Evolutionary conservation across 305 asterid species (phyloP).

Genomic region (Fraxinus angustifolia): DNA sequence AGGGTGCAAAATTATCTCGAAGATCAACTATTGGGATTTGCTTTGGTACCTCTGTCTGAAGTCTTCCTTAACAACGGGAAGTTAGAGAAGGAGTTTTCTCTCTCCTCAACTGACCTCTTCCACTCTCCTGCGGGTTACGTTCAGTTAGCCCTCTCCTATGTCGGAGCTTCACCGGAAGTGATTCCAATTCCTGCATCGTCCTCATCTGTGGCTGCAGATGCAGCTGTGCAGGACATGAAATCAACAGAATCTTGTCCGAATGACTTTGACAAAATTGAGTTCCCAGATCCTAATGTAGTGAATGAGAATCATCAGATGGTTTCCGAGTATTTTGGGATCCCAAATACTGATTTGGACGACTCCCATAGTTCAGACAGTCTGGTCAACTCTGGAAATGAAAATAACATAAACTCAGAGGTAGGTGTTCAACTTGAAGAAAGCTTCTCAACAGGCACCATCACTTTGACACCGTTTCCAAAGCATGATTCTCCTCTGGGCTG

Average conservation of each 20-base stretch:
- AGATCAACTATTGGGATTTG: constrained; percentile 54
- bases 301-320: constrained; percentile 52
- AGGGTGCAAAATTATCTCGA: constrained; percentile 51
- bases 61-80: constrained; percentile 36
- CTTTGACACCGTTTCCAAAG: constrained; percentile 18
- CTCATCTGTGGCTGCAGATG: constrained; percentile 12
- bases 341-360: constrained; percentile 29
- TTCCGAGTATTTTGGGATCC: constrained; percentile 42
- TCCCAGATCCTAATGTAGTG: constrained; percentile 47
- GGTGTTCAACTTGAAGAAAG: constrained; percentile 29
- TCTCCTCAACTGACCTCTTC: constrained; percentile 52
- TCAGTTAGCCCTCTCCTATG: constrained; percentile 39
- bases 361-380: constrained; percentile 36
- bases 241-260: constrained; percentile 16
- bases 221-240: constrained; percentile 22
- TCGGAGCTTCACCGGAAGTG: constrained; percentile 45
- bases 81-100: constrained; percentile 44
- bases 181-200: constrained; percentile 28
- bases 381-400: constrained; percentile 36
- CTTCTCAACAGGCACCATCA: constrained; percentile 15
- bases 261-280: constrained; percentile 49
- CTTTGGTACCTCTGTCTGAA: constrained; percentile 47
- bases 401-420: constrained; percentile 30
- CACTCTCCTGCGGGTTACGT: constrained; percentile 61
- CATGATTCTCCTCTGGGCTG: constrained; percentile 42